Evolutionary conservation across 2,329 filamentous ascomycete genomes (phyloP).

Genomic region (Lasiodiplodia sp.): DNA sequence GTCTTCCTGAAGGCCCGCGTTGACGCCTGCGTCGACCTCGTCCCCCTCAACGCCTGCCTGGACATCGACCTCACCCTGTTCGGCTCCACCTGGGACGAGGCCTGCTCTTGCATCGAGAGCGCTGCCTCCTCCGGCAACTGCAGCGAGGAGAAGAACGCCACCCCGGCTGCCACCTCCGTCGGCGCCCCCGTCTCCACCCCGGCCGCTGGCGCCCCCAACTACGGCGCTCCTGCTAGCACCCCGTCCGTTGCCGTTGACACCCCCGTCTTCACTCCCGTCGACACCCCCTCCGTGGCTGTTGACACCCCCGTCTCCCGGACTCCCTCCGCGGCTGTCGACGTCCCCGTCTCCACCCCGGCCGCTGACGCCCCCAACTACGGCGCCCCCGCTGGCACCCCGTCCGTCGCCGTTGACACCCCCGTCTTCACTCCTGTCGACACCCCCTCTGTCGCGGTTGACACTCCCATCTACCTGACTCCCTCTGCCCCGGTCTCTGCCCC

Average conservation of each 20-base stretch:
- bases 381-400: neutral
- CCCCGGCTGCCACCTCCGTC: neutral
- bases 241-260: conserved; percentile 8
- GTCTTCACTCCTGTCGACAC: neutral
- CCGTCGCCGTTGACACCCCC: neutral
- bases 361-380: neutral
- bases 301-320: conserved; percentile 10
- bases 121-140: neutral
- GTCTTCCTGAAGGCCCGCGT: conserved; percentile 27
- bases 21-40: conserved; percentile 28
- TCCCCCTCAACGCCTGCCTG: conserved; percentile 29
- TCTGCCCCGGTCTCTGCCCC: neutral
- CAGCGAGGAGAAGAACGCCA: neutral
- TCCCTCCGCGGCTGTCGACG: conserved; percentile 5
- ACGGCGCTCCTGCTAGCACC: neutral
- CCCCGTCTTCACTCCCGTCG: neutral
- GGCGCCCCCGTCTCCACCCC: too few species aligned
- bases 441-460: neutral
- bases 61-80: conserved; percentile 29
- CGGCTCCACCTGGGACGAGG: conserved; percentile 26
- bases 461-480: neutral
- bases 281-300: conserved; percentile 15
- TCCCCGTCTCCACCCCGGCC: neutral
- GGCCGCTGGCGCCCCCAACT: neutral
- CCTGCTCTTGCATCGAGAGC: conserved; percentile 28